Percentiles rank a stretch among this genome's conserved stretches.
These are phyloP conservation scores for Skeletonema menzelii DNA, from an alignment of 108 stramenopile species.

Conservation along the genomic window DNA sequence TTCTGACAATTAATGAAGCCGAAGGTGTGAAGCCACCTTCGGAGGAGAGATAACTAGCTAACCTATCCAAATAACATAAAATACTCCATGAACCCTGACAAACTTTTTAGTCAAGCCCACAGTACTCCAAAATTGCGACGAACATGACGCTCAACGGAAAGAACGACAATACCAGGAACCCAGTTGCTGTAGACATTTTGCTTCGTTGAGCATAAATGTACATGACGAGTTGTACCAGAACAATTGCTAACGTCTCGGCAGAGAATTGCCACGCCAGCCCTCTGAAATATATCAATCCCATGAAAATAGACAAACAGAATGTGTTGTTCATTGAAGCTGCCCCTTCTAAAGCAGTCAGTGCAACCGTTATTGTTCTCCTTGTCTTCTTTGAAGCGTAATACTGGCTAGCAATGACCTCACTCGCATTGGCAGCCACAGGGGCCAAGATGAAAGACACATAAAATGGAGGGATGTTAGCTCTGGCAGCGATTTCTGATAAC, in stretches of 20 bases:
- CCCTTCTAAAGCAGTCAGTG: constrained; percentile 87
- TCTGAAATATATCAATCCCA: constrained; percentile 90
- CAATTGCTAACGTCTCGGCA: constrained; percentile 94
- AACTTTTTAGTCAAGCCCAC: constrained; percentile 72
- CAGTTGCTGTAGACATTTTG: constrained; percentile 14
- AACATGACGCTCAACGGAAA: constrained; percentile 87
- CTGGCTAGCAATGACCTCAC: constrained; percentile 92
- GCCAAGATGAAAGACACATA: constrained; percentile 98
- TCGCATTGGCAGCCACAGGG: constrained; percentile 95
- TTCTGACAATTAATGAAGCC: background rate
- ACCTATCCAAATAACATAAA: background rate
- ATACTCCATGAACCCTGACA: background rate
- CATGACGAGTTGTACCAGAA: constrained; percentile 88
- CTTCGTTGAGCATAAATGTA: constrained; percentile 49
- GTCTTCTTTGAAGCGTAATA: constrained; percentile 96
- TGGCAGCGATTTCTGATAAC: constrained; percentile 85
- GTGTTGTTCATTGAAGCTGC: constrained; percentile 99
- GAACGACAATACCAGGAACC: constrained; percentile 58
- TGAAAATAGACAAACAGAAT: constrained; percentile 94
- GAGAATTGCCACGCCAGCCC: constrained; percentile 95
- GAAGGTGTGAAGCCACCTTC: background rate
- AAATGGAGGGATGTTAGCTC: constrained; percentile 78
- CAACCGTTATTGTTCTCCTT: constrained; percentile 90
- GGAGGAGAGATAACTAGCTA: background rate
- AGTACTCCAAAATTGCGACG: constrained; percentile 76